Evolutionary conservation across 352 stramenopile genomes (phyloP).

Genomic region (Thalassiosira pacifica): DNA sequence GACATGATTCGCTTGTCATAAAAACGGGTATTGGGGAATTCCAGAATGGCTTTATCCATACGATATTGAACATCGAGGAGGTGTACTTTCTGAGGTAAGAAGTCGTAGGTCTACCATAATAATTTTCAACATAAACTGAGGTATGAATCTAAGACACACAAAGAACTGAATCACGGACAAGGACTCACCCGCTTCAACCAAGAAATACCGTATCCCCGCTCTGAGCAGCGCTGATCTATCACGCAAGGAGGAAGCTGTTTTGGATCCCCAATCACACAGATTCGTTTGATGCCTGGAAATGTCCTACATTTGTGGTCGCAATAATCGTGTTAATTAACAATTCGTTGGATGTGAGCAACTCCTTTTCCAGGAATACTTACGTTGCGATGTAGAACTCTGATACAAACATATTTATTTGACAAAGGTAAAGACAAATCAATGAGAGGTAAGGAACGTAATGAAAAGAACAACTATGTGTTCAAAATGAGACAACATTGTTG

Average conservation of each 20-base stretch:
- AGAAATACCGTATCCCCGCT: constrained; percentile 40
- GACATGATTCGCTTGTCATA: constrained; percentile 51
- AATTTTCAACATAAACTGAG: background rate
- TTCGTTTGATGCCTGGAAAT: constrained; percentile 51
- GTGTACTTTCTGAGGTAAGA: constrained; percentile 32
- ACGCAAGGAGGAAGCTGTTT: constrained; percentile 53
- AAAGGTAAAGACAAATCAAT: constrained; percentile 9
- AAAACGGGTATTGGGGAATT: constrained; percentile 53
- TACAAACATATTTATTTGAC: background rate
- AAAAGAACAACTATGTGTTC: constrained; percentile 9
- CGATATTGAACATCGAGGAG: constrained; percentile 59
- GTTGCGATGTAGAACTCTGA: constrained; percentile 56
- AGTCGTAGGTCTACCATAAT: constrained; percentile 13
- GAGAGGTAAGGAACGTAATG: background rate
- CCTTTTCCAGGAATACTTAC: background rate
- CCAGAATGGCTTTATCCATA: constrained; percentile 54
- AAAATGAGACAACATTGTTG: background rate
- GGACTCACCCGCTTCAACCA: constrained; percentile 27
- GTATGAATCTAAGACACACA: background rate
- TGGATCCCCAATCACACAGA: constrained; percentile 52
- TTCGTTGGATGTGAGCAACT: constrained; percentile 24
- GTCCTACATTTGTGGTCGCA: constrained; percentile 19
- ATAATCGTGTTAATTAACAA: background rate
- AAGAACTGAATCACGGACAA: background rate
- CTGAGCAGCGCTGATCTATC: constrained; percentile 31